Evolutionary conservation across 306 rosid species (phyloP), one percentile per base, ranked within the genome.

Genomic region (Trifolium repens): DNA sequence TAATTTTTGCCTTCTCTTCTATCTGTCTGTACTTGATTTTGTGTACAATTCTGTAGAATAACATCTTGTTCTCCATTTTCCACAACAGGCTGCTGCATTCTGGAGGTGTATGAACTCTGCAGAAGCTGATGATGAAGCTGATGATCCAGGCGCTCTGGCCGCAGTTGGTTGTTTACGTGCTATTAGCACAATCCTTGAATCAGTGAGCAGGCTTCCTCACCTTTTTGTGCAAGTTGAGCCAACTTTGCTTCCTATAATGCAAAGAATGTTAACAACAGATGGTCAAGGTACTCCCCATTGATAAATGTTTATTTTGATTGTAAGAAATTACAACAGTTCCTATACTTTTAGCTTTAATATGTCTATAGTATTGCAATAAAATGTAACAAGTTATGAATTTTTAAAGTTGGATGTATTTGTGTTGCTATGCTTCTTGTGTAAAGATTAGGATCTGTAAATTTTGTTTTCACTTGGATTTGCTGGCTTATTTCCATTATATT

Each of bases 101-200:
- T 91, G 97, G 97, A 89, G 97, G 88, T 91, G 96, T 82, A 94
- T 91, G 96, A 90, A 82, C 81, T 81, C 91, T 47, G 92, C 97
- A 59, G 97, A 91, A 86, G 90, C 90, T 64, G 98, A 94, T 27
- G 98, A 94, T 15, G 98, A 93, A 9, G 91, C 83, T 71, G 98
- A 91, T 79, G 98, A 94, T 87, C 94, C 97, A 4, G 98, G 97
- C 71, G 98, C 98, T 49, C 82, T 91, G 71, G 97, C 98, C 62
- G 98, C 97, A 66, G 98, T 94, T 84, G 96, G 98, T 60, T 94
- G 98, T 81, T 85, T 94, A 81, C 96, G 93, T 78, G 98, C 98
- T 73, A 94, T 94, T 66, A 91, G 96, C 81, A 94, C 98, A 50
- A 94, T 94, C 79, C 94, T 94, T 70, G 97, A 94, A 83, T 91